Evolutionary conservation across 768 basidiomycete species (phyloP), one percentile per base, ranked within the genome.

Genomic region (Tricholoma saponaceum): DNA sequence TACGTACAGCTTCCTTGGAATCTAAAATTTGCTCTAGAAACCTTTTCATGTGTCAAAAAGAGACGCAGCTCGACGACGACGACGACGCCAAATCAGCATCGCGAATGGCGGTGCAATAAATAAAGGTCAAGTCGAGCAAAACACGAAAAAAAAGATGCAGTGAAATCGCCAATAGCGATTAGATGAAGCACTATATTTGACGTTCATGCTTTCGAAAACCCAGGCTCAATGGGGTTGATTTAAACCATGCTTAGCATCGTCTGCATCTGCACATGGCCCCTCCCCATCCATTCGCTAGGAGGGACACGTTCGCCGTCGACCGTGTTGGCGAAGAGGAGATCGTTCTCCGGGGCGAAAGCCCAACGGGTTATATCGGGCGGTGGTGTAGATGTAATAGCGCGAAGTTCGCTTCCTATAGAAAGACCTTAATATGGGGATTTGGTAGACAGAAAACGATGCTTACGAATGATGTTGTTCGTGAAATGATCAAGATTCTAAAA

Each of bases 401-500:
- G 77, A 44, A 89, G 74, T 67, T 88, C 86, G 61, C 81, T 81
- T 50, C 79, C 83, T 79, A 60, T 39, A 58, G n/a, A 57, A 58
- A 20, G 47, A 43, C 32, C 6, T 30, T 3, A 54, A 44, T 53
- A 47, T 51, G 16, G 54, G 28, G n/a, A n/a, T 60, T 20, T 30
- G 41, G 44, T 22, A 32, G 20, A 20, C 50, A 49, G 41, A 44
- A 46, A 25, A 54, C 18, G 14, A 10, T 44, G 41, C 59, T 59
- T 56, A 81, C 85, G 80, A 62, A 88, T 87, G 67, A 88, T 85
- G 64, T 81, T 83, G 53, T 81, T 75, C 25, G 86, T 88, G 69
- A 87, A 88, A 67, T 88, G 83, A 64, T 89, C 86, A 63, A 87
- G 75, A 68, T 86, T 85, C 81, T 81, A 32, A 22, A 14, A 30